These are phyloP conservation scores for Nicotiana tomentosiformis DNA, from an alignment of 257 asterid genomes.

Conservation along the genomic window DNA sequence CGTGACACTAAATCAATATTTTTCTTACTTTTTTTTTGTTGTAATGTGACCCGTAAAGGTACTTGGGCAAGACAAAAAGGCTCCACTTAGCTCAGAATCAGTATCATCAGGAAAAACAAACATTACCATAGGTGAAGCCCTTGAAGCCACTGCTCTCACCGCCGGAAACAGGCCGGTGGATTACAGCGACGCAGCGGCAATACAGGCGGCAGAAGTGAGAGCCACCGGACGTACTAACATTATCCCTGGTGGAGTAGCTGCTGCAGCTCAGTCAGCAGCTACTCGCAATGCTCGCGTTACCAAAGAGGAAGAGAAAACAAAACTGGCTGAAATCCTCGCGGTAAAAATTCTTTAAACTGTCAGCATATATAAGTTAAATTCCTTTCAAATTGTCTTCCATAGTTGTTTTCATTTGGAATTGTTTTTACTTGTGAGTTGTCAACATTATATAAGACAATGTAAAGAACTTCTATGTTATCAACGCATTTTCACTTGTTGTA, in stretches of 20 bases:
- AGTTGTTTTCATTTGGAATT: too few relatives aligned
- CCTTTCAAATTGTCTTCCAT: too few relatives aligned
- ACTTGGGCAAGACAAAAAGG: conserved; percentile 18
- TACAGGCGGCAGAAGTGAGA: conserved; percentile 97
- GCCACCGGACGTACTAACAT: conserved; percentile 94
- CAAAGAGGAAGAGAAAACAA: conserved; percentile 85
- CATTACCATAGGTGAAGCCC: conserved; percentile 94
- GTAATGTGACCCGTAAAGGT: conserved; percentile 1
- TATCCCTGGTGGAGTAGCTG: conserved; percentile 95
- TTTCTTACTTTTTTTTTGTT: neutral
- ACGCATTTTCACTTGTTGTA: too few relatives aligned
- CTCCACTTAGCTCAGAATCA: conserved; percentile 20
- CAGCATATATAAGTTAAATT: neutral
- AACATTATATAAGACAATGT: too few relatives aligned
- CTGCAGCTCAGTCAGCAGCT: conserved; percentile 97
- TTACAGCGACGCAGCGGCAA: conserved; percentile 94
- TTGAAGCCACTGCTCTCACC: conserved; percentile 85
- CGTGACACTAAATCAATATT: neutral
- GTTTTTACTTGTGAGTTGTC: too few relatives aligned
- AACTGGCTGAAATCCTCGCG: conserved; percentile 64
- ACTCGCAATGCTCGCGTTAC: conserved; percentile 80
- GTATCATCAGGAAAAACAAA: conserved; percentile 28
- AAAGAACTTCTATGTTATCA: too few relatives aligned
- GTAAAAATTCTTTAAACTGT: conserved; percentile 13
- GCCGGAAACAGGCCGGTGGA: conserved; percentile 86